These are phyloP conservation scores for Trichoderma sp. DNA, from an alignment of 2,329 filamentous ascomycete genomes.

Conservation along the genomic window DNA sequence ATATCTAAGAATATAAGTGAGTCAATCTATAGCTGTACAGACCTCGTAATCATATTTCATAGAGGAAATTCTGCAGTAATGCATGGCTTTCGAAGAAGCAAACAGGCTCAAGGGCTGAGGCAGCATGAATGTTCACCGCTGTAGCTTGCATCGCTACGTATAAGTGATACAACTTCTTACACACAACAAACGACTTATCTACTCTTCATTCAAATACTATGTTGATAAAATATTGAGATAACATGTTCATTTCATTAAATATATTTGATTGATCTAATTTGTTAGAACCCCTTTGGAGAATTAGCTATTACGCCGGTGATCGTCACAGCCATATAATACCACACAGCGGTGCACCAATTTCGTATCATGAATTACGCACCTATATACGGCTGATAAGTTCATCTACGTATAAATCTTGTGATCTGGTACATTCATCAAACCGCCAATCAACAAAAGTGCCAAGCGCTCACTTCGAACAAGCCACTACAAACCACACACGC, in stretches of 20 bases:
- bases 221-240: background rate
- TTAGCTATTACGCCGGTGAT: background rate
- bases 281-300: background rate
- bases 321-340: background rate
- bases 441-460: background rate
- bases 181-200: background rate
- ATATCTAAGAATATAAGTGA: background rate
- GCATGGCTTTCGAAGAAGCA: background rate
- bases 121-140: background rate
- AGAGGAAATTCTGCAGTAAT: background rate
- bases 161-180: background rate
- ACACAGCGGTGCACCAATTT: background rate
- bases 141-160: background rate
- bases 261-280: background rate
- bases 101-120: no score
- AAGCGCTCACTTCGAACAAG: background rate
- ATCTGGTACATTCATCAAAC: background rate
- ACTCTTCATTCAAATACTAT: background rate
- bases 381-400: background rate
- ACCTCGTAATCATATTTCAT: background rate
- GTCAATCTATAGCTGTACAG: background rate
- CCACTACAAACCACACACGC: no score
- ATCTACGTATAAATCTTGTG: background rate
- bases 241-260: background rate
- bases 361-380: background rate